Percentiles rank a stretch among this genome's conserved stretches.
Evolutionary conservation across 2,329 filamentous ascomycete genomes (phyloP).

Genomic region (Fusarium devonianum): DNA sequence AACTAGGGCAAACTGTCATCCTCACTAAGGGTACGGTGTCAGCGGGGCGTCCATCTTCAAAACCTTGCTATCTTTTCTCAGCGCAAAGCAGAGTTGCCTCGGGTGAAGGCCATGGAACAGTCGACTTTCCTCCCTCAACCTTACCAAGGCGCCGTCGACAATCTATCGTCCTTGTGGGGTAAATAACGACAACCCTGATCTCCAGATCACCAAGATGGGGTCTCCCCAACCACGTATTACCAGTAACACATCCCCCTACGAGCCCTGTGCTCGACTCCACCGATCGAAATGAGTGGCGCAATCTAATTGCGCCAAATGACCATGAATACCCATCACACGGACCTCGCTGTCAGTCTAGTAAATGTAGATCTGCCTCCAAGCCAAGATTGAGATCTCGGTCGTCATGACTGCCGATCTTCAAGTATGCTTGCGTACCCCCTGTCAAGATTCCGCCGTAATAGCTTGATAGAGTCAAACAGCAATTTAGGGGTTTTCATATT

Average conservation of each 20-base stretch:
- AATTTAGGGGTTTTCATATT: slow-evolving; percentile 1
- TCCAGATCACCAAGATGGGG: neutral
- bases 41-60: no score
- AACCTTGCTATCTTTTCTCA: no score
- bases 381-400: neutral
- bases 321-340: neutral
- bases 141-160: no score
- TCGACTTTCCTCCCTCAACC: no score
- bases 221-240: no score
- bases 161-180: no score
- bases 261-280: slow-evolving; percentile 4
- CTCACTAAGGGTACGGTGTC: no score
- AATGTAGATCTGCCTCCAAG: slow-evolving; percentile 20
- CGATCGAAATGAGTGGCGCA: slow-evolving; percentile 36
- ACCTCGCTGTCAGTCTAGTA: neutral
- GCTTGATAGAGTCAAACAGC: slow-evolving; percentile 10
- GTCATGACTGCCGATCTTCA: neutral
- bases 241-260: neutral
- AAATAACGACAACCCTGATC: slow-evolving; percentile 7
- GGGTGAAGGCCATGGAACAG: no score
- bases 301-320: slow-evolving; percentile 9
- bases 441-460: neutral
- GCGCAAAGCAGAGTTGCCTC: no score
- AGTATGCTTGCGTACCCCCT: neutral
- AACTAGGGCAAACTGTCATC: no score